phyloP scores from a whole-genome alignment of 1,139 yeast species.

The Maudiozyma humilis region DNA sequence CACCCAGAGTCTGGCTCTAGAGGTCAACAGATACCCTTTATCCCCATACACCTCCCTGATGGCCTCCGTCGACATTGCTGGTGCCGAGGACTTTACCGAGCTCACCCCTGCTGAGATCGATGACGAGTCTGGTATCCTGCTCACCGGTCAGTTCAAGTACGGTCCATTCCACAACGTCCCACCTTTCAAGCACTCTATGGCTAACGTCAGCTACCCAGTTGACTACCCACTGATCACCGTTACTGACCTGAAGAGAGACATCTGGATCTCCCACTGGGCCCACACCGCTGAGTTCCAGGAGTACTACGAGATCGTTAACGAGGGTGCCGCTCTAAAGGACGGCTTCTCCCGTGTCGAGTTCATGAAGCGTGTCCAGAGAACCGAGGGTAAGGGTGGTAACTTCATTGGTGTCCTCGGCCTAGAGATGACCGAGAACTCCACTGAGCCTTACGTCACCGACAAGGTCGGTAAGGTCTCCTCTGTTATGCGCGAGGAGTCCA shows the following conservation, averaged over 20 bases:
- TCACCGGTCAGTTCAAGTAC: constrained; percentile 26
- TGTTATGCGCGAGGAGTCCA: constrained; percentile 42
- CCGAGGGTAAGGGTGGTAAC: constrained; percentile 8
- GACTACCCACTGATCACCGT: constrained; percentile 60
- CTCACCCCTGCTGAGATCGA: constrained; percentile 39
- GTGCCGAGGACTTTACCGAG: constrained; percentile 28
- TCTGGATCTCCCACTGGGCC: constrained; percentile 81
- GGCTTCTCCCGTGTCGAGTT: constrained; percentile 78
- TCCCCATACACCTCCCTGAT: constrained; percentile 55
- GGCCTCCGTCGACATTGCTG: constrained; percentile 44
- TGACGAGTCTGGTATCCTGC: constrained; percentile 22
- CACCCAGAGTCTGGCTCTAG: constrained; percentile 50
- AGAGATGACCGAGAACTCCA: constrained; percentile 40
- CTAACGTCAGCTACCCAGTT: constrained; percentile 56
- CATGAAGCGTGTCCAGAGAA: constrained; percentile 33
- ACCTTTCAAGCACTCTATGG: constrained; percentile 39
- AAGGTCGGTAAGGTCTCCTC: constrained; percentile 94
- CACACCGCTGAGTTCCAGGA: constrained; percentile 64
- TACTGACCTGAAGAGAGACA: constrained; percentile 54
- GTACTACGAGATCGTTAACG: constrained; percentile 70
- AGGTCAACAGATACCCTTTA: constrained; percentile 49
- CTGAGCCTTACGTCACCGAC: constrained; percentile 72
- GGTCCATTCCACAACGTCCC: constrained; percentile 46
- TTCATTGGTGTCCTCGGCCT: constrained; percentile 34
- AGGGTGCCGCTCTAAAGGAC: constrained; percentile 56